A percentile compares a stretch with the other conserved stretches of the same genome.
Conservation (phyloP, 306 rosid genomes). For the Vigna radiata region DNA sequence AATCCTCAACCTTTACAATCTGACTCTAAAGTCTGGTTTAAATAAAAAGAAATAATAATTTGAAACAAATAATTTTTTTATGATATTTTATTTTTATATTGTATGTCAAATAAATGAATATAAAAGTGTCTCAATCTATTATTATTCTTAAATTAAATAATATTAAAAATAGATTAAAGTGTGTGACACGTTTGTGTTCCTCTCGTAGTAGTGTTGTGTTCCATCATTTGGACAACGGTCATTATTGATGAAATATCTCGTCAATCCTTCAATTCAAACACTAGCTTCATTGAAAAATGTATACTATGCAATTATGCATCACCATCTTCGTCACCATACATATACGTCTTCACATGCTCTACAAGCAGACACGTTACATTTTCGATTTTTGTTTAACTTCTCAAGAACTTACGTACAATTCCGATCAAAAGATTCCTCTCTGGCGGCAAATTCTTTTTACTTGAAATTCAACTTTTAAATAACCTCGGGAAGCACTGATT, state of each 20-base stretch:
- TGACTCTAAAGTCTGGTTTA: not conserved
- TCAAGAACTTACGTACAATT: not conserved
- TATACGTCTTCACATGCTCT: not conserved
- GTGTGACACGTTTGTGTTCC: constrained; percentile 15
- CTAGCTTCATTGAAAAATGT: not conserved
- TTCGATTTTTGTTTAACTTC: not conserved
- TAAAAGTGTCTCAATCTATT: too few relatives aligned
- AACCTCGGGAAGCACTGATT: not conserved
- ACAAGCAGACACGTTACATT: too few relatives aligned
- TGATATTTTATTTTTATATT: too few relatives aligned
- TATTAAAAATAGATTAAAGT: not conserved
- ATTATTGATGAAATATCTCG: not conserved
- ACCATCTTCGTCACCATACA: not conserved
- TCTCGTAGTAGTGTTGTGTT: not conserved
- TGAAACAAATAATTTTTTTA: too few relatives aligned
- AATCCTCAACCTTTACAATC: not conserved
- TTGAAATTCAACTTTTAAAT: not conserved
- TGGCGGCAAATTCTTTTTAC: not conserved
- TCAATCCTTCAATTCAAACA: not conserved
- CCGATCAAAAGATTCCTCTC: not conserved
- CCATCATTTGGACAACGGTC: not conserved
- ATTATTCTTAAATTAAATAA: not conserved
- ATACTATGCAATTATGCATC: not conserved
- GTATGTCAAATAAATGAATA: too few relatives aligned
- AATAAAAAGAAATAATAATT: too few relatives aligned